Evolutionary conservation across 805 yeast genomes (phyloP), one percentile per base, ranked within the genome.

Genomic region (Candida nanaspora): DNA sequence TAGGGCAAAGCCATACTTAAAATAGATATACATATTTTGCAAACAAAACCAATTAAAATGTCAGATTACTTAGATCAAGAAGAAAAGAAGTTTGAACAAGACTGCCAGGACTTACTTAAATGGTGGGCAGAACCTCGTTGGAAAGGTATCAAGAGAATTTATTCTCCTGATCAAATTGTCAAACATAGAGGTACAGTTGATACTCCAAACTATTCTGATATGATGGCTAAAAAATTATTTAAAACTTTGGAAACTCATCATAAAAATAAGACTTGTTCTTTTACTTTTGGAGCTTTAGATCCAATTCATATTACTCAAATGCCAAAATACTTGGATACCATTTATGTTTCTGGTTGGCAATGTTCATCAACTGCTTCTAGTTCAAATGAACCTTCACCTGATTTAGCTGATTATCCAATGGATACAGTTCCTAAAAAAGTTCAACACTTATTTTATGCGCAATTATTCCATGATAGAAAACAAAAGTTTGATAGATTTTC

Each of bases 391-490:
- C 98, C 98, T 28, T 86, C 95, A 33, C 98, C 98, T 43, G 98
- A 91, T 72, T 76, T 91, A 58, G 98, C 98, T 40, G 98, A 91
- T 68, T 91, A 91, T 66, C 98, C 98, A 44, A 84, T 84, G 85
- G 97, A 91, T 66, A 91, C 98, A 25, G 98, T 91, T 47, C 98
- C 98, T 59, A 89, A 89, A 74, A 91, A 91, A 74, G 96, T 88
- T 52, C 95, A 91, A 66, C 98, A 91, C 63, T 74, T 91, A 60
- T 91, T 91, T 78, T 88, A 86, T 61, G 98, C 97, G 36, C 98
- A 91, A 70, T 72, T 86, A 47, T 91, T 91, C 79, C 98, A 91
- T 63, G 97, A 91, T 74, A 78, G 96, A 67, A 91, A 88, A 66
- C 98, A 91, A 73, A 78, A 86, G 56, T 91, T 87, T 59, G 93